phyloP scores from a whole-genome alignment of 2,329 filamentous ascomycete species.

The Diaporthe sp. region DNA sequence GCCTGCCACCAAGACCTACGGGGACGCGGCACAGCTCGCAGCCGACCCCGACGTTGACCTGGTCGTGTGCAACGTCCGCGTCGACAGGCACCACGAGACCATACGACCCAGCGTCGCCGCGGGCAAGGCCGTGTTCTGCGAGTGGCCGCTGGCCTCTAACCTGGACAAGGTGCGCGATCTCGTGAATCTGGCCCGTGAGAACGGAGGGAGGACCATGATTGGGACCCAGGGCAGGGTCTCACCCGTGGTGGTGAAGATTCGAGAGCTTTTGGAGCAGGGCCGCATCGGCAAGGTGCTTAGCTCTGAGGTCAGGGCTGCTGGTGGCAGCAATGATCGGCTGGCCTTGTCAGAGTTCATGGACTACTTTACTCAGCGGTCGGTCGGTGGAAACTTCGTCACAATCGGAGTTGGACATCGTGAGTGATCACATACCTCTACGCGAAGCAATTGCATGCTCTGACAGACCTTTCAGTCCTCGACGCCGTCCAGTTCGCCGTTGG shows the following conservation, averaged over 20 bases:
- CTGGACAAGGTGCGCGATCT: not conserved
- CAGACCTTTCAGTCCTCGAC: not conserved
- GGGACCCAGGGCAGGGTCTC: not conserved
- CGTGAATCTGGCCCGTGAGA: not conserved
- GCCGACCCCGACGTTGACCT: not conserved
- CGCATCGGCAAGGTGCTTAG: not conserved
- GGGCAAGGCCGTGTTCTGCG: not conserved
- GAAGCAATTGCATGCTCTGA: not conserved
- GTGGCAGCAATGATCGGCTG: not conserved
- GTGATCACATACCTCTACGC: not conserved
- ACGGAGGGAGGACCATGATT: not conserved
- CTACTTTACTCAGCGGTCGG: not conserved
- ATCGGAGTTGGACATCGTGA: not conserved
- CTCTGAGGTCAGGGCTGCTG: not conserved
- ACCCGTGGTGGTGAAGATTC: not conserved
- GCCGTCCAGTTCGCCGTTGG: not conserved
- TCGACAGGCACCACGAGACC: not conserved
- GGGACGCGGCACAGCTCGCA: not conserved
- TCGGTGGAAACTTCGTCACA: not conserved
- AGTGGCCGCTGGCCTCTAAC: constrained; percentile 1
- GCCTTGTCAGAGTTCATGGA: not conserved
- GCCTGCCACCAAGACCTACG: not conserved
- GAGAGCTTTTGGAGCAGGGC: not conserved
- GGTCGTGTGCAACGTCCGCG: not conserved
- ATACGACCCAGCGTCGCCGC: not conserved